These are phyloP conservation scores for Nitzschia sp. DNA, from an alignment of 108 stramenopile genomes.

Conservation along the genomic window DNA sequence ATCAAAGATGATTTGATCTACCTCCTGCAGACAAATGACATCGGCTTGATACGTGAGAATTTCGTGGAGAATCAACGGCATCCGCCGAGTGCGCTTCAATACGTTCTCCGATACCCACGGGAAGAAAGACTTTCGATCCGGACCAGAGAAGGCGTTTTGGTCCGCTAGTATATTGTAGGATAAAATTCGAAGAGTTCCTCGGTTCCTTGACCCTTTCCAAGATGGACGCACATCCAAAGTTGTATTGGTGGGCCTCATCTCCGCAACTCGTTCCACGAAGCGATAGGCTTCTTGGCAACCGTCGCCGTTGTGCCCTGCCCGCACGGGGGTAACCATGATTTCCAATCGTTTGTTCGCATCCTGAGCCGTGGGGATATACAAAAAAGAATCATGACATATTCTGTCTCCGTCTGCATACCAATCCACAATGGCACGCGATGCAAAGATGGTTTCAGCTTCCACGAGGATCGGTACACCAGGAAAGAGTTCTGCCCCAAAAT, in stretches of 20 bases:
- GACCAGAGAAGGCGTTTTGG: conserved; percentile 51
- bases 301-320: conserved; percentile 13
- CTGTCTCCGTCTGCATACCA: conserved; percentile 59
- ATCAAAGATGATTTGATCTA: conserved; percentile 52
- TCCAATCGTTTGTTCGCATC: conserved; percentile 33
- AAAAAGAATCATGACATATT: conserved; percentile 16
- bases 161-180: conserved; percentile 84
- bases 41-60: conserved; percentile 67
- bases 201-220: conserved; percentile 12
- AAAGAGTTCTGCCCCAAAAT: conserved; percentile 54
- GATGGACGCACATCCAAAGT: conserved; percentile 16
- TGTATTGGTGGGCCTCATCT: conserved; percentile 24
- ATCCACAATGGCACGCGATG: conserved; percentile 45
- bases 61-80: conserved; percentile 73
- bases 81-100: conserved; percentile 48
- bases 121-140: conserved; percentile 42
- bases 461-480: conserved; percentile 57
- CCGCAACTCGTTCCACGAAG: conserved; percentile 26
- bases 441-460: conserved; percentile 39
- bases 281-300: conserved; percentile 43
- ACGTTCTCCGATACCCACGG: conserved; percentile 48
- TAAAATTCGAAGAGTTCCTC: conserved; percentile 45
- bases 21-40: conserved; percentile 79
- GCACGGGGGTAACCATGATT: conserved; percentile 24
- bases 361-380: conserved; percentile 31